Conservation (phyloP, 148 eudicot genomes). For the Vaccinium darrowii region DNA sequence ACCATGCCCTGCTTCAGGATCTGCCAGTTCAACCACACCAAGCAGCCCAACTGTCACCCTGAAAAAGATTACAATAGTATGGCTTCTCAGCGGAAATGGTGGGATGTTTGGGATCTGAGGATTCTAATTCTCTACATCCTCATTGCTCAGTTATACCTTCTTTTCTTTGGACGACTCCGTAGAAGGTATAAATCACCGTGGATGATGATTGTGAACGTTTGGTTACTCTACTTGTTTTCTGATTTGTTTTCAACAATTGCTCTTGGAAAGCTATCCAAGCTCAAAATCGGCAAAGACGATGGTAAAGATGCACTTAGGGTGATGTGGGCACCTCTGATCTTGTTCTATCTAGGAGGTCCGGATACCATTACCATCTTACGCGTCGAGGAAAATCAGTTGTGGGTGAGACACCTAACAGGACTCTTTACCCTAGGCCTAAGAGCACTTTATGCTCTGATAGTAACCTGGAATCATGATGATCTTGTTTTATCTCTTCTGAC, state of each 20-base stretch:
- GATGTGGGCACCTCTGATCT: not conserved
- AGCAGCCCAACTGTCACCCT: no score
- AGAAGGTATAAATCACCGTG: not conserved
- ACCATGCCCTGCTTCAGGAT: no score
- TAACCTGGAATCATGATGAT: not conserved
- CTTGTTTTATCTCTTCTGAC: not conserved
- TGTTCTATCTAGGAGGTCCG: not conserved
- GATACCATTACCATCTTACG: not conserved
- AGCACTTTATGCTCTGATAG: not conserved
- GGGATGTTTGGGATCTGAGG: not conserved
- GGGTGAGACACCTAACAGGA: not conserved
- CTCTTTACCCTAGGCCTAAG: not conserved
- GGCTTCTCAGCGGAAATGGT: not conserved
- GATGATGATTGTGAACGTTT: not conserved
- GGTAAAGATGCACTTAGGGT: not conserved
- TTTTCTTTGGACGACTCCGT: not conserved
- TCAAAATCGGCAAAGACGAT: not conserved
- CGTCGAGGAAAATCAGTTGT: not conserved
- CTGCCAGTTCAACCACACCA: no score
- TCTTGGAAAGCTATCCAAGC: not conserved
- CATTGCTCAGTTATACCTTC: conserved; percentile 7
- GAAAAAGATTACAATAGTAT: not conserved
- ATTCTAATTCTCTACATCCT: not conserved
- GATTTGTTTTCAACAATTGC: conserved; percentile 1
- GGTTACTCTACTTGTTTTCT: not conserved